Evolutionary conservation across 768 basidiomycete genomes (phyloP).

Genomic region (Boletus vinaceobasis): DNA sequence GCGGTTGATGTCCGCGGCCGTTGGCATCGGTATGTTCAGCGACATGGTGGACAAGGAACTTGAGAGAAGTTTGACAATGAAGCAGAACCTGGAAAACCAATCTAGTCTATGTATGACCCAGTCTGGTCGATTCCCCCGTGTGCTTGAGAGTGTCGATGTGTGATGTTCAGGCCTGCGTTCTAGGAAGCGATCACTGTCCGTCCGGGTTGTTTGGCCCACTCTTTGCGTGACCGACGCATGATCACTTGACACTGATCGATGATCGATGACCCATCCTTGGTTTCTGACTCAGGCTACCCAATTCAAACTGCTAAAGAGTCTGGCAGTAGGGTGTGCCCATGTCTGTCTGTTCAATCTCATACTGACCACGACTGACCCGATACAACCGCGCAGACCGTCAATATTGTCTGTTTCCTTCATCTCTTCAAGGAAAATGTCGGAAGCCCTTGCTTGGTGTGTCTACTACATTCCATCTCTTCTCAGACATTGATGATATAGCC

Average conservation of each 20-base stretch:
- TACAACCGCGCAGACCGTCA: constrained; percentile 44
- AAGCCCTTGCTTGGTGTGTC: constrained; percentile 48
- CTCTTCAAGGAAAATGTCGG: constrained; percentile 62
- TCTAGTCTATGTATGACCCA: neutral
- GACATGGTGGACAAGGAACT: constrained; percentile 14
- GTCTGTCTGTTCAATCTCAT: constrained; percentile 14
- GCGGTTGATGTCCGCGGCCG: constrained; percentile 24
- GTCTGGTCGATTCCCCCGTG: no score
- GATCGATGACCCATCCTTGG: constrained; percentile 17
- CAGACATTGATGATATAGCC: neutral
- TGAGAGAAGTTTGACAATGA: neutral
- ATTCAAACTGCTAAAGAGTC: constrained; percentile 16
- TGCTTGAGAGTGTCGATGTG: neutral
- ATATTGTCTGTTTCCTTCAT: constrained; percentile 56
- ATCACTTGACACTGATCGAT: neutral
- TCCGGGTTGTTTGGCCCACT: no score
- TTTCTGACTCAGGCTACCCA: constrained; percentile 8
- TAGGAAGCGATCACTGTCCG: neutral
- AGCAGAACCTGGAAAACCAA: neutral
- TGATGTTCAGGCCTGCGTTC: neutral
- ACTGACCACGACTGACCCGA: neutral
- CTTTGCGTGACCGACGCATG: neutral
- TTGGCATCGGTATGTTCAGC: constrained; percentile 19
- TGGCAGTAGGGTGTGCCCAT: constrained; percentile 27
- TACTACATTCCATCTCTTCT: neutral